Evolutionary conservation across 495 filamentous ascomycete species (phyloP), one percentile per base, ranked within the genome.

Genomic region (Tuber aestivum): DNA sequence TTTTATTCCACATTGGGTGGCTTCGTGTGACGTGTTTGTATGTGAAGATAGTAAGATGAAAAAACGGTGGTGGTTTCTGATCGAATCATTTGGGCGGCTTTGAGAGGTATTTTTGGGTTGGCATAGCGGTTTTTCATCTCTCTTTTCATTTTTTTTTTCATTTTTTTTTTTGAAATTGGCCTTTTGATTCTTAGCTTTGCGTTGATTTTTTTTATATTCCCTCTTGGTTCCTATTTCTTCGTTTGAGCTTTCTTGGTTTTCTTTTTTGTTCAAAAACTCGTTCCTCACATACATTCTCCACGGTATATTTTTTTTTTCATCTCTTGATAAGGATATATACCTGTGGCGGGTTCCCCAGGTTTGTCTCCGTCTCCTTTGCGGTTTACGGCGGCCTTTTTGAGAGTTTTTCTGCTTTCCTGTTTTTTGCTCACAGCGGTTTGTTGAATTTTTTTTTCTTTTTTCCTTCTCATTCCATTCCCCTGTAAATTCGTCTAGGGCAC

Each of bases 341-440:
- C 78, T 75, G 75, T 76, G 73, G 74, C 70, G 72, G 73, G 77
- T 77, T 68, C 4, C 74, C 75, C 78, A 76, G 80, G 79, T 79
- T 78, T 50, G 82, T 79, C 76, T 81, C 77, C 48, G 48, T 56
- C 48, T 56, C 50, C 56, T n/a, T n/a, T n/a, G n/a, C n/a, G n/a
- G n/a, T 65, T 65, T 65, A 78, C 74, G 79, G 82, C 79, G 80
- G 80, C 82, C 82, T 84, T 81, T 85, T 86, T 84, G 86, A 85
- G 86, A 84, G 85, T 86, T 84, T 83, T 83, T 81, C 74, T 86
- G 85, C 84, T 84, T 84, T 83, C 83, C 83, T 83, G 84, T 86
- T 85, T 85, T 83, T 84, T 86, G 83, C 83, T 76, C 74, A 72
- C 76, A 85, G 80, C 83, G 84, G 85, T 86, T 86, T 85, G 84